These are phyloP conservation scores for Stramenopiles sp. DNA, from an alignment of 352 stramenopile species.

Conservation along the genomic window DNA sequence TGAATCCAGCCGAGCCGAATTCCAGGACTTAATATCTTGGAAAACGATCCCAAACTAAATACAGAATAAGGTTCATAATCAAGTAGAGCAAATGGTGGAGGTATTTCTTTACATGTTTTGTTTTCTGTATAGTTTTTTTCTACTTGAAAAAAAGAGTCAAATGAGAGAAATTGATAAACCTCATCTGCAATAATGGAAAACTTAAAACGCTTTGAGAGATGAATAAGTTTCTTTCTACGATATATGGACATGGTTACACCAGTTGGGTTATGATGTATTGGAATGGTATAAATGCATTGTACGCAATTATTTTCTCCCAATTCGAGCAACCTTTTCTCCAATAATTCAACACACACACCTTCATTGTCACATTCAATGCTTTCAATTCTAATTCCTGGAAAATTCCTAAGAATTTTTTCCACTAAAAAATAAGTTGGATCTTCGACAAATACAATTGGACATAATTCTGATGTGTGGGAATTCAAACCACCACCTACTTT, in stretches of 20 bases:
- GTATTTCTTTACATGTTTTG: too few relatives aligned
- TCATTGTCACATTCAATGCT: constrained; percentile 30
- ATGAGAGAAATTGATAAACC: constrained; percentile 57
- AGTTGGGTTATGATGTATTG: constrained; percentile 64
- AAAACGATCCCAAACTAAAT: constrained; percentile 54
- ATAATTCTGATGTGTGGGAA: too few relatives aligned
- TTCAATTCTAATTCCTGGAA: constrained; percentile 33
- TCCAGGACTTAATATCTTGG: constrained; percentile 60
- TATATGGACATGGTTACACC: constrained; percentile 28
- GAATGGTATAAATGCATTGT: constrained; percentile 59
- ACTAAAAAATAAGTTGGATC: constrained; percentile 60
- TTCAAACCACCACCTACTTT: too few relatives aligned
- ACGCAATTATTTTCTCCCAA: constrained; percentile 26
- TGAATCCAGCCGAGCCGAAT: constrained; percentile 37
- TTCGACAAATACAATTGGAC: constrained; percentile 47
- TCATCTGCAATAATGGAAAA: constrained; percentile 56
- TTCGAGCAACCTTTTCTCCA: constrained; percentile 29
- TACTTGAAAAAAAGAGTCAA: constrained; percentile 8
- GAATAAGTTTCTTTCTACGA: constrained; percentile 28
- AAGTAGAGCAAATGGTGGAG: constrained; percentile 23
- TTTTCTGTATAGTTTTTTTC: too few relatives aligned
- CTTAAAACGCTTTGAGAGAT: constrained; percentile 31
- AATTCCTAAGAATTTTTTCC: constrained; percentile 45
- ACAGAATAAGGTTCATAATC: constrained; percentile 28
- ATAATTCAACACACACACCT: constrained; percentile 26